A percentile compares a stretch with the other conserved stretches of the same genome.
These are phyloP conservation scores for Beauveria pseudobassiana DNA, from an alignment of 2,329 filamentous ascomycete genomes.

Conservation along the genomic window DNA sequence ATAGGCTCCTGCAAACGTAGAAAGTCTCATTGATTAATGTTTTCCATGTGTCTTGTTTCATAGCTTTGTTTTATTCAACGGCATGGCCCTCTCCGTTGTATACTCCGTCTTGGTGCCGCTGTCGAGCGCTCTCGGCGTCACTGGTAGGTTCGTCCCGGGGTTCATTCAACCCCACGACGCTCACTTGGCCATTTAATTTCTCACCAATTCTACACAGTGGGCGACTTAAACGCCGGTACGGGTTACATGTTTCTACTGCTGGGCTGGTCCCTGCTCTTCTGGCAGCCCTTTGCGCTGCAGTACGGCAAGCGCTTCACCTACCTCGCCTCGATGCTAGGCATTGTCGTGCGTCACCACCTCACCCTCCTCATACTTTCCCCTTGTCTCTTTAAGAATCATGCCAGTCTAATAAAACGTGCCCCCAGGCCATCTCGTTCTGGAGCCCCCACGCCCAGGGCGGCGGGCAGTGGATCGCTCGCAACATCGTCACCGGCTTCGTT, in stretches of 20 bases:
- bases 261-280: constrained; percentile 38
- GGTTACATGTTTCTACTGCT: constrained; percentile 37
- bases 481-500: constrained; percentile 37
- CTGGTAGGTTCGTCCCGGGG: constrained; percentile 3
- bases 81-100: constrained; percentile 31
- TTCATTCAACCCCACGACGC: too few species aligned
- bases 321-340: constrained; percentile 27
- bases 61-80: constrained; percentile 31
- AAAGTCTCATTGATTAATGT: too few species aligned
- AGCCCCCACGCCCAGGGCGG: constrained; percentile 30
- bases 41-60: not conserved
- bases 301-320: constrained; percentile 37
- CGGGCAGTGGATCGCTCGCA: constrained; percentile 37
- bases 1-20: too few species aligned
- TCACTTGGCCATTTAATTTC: too few species aligned
- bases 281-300: constrained; percentile 39
- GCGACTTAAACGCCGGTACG: constrained; percentile 31
- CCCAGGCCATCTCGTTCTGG: constrained; percentile 19
- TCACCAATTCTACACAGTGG: constrained; percentile 12
- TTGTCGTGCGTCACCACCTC: constrained; percentile 17
- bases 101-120: constrained; percentile 33
- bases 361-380: too few species aligned
- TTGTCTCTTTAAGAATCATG: not conserved
- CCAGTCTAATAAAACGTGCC: not conserved
- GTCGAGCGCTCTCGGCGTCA: constrained; percentile 24